A percentile compares a stretch with the other conserved stretches of the same genome.
Evolutionary conservation across 345 rosid species (phyloP).

Genomic region (Salix exigua): DNA sequence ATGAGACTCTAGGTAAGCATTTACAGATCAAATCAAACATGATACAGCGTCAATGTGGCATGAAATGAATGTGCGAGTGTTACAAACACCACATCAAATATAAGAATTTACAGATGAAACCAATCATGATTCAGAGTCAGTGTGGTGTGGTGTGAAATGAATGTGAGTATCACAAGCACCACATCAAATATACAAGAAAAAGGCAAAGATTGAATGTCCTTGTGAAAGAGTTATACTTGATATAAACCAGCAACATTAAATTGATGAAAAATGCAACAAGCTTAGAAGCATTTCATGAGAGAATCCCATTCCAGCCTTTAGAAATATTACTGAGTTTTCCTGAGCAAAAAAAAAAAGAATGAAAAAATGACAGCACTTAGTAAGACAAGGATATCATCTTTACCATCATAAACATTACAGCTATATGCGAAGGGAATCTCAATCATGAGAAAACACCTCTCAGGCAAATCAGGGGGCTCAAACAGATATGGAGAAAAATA

Average conservation of each 20-base stretch:
- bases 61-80: too few relatives aligned
- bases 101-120: neutral
- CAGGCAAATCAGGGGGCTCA: neutral
- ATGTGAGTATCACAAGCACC: neutral
- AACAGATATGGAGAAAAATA: neutral
- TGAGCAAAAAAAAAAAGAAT: neutral
- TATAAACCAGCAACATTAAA: neutral
- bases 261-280: neutral
- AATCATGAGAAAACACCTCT: neutral
- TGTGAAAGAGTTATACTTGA: neutral
- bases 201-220: neutral
- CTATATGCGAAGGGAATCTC: neutral
- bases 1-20: neutral
- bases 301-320: neutral
- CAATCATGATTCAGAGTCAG: neutral
- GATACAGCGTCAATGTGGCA: neutral
- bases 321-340: neutral
- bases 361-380: neutral
- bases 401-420: neutral
- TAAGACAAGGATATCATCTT: neutral
- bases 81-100: neutral
- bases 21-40: neutral
- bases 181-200: neutral
- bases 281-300: neutral
- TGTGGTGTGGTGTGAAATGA: neutral